Evolutionary conservation across 768 basidiomycete genomes (phyloP), one percentile per base, ranked within the genome.

Genomic region (Asterophora lycoperdoides): DNA sequence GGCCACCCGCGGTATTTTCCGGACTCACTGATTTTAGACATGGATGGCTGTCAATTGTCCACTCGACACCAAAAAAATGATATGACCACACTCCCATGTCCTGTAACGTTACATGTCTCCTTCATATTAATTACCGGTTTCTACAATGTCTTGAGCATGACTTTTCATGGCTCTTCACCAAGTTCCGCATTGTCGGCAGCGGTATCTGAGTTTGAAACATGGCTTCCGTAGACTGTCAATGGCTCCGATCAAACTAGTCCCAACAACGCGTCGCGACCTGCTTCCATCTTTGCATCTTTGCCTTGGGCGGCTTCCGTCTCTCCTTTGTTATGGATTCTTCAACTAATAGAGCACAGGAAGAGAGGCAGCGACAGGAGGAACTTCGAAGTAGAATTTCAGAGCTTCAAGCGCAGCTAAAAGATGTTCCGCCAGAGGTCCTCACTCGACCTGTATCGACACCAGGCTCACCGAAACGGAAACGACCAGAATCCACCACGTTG

Each of bases 351-450:
- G 53, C 51, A 2, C 56, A 68, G 34, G 64, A 67, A 8, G 73
- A 75, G 20, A 61, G 60, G 37, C 64, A 59, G 23, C 71, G 60
- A 44, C 79, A 83, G 47, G 71, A 69, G 35, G 74, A 78, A 32
- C 63, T 89, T 10, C 68, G 72, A 35, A 66, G 63, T 13, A 72
- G 86, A 53, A 88, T 89, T 41, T 73, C 75, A 0, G 54, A 55
- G 0, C 65, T 89, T 19, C 75, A 86, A 51, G 69, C 78, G 0
- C 77, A 84, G 60, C 73, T 86, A 15, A 56, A 58, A 11, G 66
- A 71, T 32, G 40, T 72, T 33, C 69, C 71, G 9, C 60, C 65
- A 18, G 54, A 53, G 30, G 45, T 35, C 4, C 30, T 39, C 26
- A 39, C 48, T n/a, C 48, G 56, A 40, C 28, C 48, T 38, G 35